A percentile compares a stretch with the other conserved stretches of the same genome.
Evolutionary conservation across 179 eudicot species (phyloP).

Genomic region (Sideroxylon spinosum): DNA sequence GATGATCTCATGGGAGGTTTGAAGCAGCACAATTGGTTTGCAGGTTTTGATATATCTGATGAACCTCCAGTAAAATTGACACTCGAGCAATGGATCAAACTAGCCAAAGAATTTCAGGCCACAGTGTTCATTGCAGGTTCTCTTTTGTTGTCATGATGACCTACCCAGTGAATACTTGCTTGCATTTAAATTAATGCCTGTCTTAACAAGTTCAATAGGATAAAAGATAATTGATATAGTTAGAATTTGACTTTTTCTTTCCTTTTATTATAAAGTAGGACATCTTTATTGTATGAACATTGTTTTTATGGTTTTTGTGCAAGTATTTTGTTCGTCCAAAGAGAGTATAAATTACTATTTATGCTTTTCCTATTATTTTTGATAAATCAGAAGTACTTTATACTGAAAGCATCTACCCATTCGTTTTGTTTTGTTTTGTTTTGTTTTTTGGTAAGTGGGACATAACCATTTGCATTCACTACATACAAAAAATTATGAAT

Average conservation of each 20-base stretch:
- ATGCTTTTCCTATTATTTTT: not conserved
- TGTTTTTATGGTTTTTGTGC: not conserved
- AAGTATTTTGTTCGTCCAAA: not conserved
- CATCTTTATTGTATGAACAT: not conserved
- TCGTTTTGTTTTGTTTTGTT: too few species aligned
- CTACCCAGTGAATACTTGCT: not conserved
- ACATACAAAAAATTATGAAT: not conserved
- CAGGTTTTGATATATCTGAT: constrained; percentile 77
- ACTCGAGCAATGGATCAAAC: constrained; percentile 63
- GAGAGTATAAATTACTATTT: not conserved
- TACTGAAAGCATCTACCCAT: not conserved
- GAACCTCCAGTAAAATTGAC: constrained; percentile 56
- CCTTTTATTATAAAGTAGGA: not conserved
- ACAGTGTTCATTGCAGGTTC: constrained; percentile 84
- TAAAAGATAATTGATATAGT: not conserved
- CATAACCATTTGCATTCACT: not conserved
- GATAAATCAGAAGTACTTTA: not conserved
- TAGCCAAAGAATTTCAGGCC: constrained; percentile 66
- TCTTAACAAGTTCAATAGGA: not conserved
- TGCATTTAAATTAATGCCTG: not conserved
- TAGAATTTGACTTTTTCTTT: not conserved
- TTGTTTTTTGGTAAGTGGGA: not conserved
- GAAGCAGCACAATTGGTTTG: constrained; percentile 55
- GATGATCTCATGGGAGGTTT: constrained; percentile 58
- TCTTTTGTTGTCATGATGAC: constrained; percentile 5